phyloP scores from a whole-genome alignment of 805 yeast genomes.

The Wickerhamomyces tratensis region DNA sequence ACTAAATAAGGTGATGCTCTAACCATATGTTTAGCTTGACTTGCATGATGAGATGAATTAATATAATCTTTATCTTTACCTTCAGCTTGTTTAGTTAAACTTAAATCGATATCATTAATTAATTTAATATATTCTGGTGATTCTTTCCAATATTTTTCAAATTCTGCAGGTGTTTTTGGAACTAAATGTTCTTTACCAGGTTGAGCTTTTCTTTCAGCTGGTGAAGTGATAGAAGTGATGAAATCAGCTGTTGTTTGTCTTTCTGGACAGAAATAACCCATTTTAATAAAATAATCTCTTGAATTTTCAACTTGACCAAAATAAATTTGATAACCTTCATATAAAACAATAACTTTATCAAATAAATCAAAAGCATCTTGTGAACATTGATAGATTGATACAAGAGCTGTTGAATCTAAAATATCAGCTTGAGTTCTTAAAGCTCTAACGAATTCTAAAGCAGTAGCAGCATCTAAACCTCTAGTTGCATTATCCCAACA shows the following conservation, averaged over 20 bases:
- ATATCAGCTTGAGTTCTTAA: constrained; percentile 39
- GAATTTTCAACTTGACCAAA: constrained; percentile 35
- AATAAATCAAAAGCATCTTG: constrained; percentile 41
- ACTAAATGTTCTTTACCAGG: constrained; percentile 34
- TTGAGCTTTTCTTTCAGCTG: constrained; percentile 33
- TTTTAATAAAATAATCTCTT: constrained; percentile 32
- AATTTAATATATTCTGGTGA: constrained; percentile 32
- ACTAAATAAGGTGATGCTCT: constrained; percentile 44
- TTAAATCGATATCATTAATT: constrained; percentile 32
- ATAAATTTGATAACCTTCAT: constrained; percentile 44
- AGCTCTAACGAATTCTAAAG: constrained; percentile 42
- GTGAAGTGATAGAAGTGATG: constrained; percentile 41
- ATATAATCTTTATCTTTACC: constrained; percentile 5
- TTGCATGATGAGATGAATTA: constrained; percentile 38
- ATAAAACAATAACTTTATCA: constrained; percentile 38
- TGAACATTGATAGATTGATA: constrained; percentile 48
- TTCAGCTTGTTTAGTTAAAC: not conserved
- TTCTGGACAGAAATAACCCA: constrained; percentile 44
- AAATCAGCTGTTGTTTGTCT: constrained; percentile 50
- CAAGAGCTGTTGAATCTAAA: constrained; percentile 36
- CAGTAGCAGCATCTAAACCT: constrained; percentile 53
- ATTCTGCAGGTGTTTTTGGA: constrained; percentile 41
- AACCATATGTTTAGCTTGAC: constrained; percentile 38
- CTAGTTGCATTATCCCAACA: constrained; percentile 51
- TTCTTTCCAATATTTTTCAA: constrained; percentile 34